phyloP scores from a whole-genome alignment of 2,329 filamentous ascomycete species.

The Chrysoporthe puriensis region DNA sequence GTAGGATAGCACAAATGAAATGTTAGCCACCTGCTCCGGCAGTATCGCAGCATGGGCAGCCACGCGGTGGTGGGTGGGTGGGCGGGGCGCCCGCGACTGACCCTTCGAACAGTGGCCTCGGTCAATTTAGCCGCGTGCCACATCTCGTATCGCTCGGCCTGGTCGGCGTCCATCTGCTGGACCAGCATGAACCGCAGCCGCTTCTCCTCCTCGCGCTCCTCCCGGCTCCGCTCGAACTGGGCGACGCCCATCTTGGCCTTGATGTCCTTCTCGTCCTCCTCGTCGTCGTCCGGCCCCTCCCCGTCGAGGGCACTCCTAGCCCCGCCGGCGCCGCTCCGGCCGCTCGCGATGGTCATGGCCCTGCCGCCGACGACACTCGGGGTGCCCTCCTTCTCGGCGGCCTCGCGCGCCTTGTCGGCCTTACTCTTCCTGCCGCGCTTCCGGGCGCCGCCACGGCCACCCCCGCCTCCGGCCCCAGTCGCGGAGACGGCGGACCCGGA shows the following conservation, averaged over 20 bases:
- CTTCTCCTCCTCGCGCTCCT: conserved; percentile 68
- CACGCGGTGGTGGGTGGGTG: not conserved
- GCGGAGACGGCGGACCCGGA: conserved; percentile 63
- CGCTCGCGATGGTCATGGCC: conserved; percentile 49
- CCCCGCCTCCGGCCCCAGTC: conserved; percentile 37
- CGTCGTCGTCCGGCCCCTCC: conserved; percentile 53
- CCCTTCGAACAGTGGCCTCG: conserved; percentile 69
- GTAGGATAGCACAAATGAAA: not conserved
- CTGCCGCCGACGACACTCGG: conserved; percentile 52
- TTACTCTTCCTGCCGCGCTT: conserved; percentile 67
- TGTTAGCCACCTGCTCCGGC: conserved; percentile 16
- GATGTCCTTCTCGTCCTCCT: conserved; percentile 37
- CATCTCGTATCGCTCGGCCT: conserved; percentile 71
- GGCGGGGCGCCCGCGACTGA: conserved; percentile 40
- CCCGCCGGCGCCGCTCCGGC: conserved; percentile 43
- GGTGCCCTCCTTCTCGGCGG: conserved; percentile 36
- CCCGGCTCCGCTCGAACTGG: conserved; percentile 46
- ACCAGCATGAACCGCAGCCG: conserved; percentile 65
- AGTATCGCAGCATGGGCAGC: not conserved
- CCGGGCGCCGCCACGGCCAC: conserved; percentile 52
- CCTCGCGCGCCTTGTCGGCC: conserved; percentile 54
- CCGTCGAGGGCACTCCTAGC: conserved; percentile 55
- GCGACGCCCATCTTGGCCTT: conserved; percentile 37
- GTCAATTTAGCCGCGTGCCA: conserved; percentile 72
- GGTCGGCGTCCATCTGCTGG: conserved; percentile 65